Conservation (phyloP, 352 stramenopile species). For the Phytopythium cucurbitacearum region DNA sequence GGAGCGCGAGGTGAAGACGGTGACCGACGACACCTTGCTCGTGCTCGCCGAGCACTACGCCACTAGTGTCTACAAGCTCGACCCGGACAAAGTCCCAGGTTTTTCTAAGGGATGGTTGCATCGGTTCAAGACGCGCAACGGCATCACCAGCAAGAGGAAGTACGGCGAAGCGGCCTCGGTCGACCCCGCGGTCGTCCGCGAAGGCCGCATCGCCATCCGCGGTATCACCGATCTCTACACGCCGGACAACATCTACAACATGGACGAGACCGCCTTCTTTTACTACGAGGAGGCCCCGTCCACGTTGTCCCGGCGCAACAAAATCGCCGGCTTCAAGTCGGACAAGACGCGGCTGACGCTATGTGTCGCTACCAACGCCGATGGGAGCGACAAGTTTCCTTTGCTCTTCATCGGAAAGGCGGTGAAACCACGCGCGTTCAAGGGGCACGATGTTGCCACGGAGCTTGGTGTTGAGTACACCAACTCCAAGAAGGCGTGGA, state of each 20-base stretch:
- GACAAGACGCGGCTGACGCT: constrained; percentile 6
- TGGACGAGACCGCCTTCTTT: constrained; percentile 13
- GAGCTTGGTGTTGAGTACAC: constrained; percentile 20
- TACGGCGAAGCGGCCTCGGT: constrained; percentile 9
- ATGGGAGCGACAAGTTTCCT: constrained; percentile 30
- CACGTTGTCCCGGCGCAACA: constrained; percentile 3
- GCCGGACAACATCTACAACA: constrained; percentile 11
- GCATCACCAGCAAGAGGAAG: constrained; percentile 7
- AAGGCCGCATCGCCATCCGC: not conserved
- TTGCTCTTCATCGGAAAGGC: constrained; percentile 28
- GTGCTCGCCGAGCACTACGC: not conserved
- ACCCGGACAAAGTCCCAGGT: not conserved
- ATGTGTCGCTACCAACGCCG: constrained; percentile 16
- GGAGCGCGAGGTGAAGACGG: constrained; percentile 1
- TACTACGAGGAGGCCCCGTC: constrained; percentile 5
- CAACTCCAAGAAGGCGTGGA: constrained; percentile 20
- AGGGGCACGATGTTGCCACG: not conserved
- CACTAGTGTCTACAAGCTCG: not conserved
- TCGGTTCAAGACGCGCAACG: constrained; percentile 9
- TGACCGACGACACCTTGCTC: constrained; percentile 2
- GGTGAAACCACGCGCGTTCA: constrained; percentile 24
- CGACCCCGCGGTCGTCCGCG: not conserved
- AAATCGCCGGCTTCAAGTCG: constrained; percentile 4
- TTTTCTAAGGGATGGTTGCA: constrained; percentile 27
- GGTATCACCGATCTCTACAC: constrained; percentile 5